Evolutionary conservation across 2,329 filamentous ascomycete genomes (phyloP).

Genomic region (Sphaerulina populicola): DNA sequence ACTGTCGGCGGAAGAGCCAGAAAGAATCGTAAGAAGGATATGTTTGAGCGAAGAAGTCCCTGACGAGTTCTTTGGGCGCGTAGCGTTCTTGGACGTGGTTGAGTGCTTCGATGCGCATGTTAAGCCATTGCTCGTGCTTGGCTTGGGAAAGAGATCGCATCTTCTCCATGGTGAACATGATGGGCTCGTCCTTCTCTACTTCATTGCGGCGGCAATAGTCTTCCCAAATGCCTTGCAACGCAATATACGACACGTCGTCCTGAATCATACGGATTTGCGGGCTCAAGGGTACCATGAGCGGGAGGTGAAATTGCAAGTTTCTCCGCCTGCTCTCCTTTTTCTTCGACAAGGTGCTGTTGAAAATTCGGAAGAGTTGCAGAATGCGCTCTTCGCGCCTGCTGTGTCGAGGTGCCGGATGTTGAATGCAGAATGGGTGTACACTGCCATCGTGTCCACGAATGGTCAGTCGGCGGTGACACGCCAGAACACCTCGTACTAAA

Average conservation of each 20-base stretch:
- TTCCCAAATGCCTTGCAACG: slow-evolving; percentile 89
- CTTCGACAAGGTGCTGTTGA: slow-evolving; percentile 84
- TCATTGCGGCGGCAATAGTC: slow-evolving; percentile 84
- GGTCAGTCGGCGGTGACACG: slow-evolving; percentile 85
- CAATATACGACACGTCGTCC: slow-evolving; percentile 90
- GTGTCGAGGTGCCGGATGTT: slow-evolving; percentile 86
- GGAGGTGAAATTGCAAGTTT: slow-evolving; percentile 92
- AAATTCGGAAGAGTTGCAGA: slow-evolving; percentile 89
- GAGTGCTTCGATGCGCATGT: slow-evolving; percentile 67
- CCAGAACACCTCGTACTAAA: slow-evolving; percentile 78
- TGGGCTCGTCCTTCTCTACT: slow-evolving; percentile 88
- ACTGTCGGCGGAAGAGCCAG: slow-evolving; percentile 96
- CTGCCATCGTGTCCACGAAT: slow-evolving; percentile 97
- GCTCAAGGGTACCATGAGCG: slow-evolving; percentile 88
- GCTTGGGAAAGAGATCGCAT: slow-evolving; percentile 58
- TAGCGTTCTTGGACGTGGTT: slow-evolving; percentile 88
- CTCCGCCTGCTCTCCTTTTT: slow-evolving; percentile 91
- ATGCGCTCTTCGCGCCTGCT: slow-evolving; percentile 92
- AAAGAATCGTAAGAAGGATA: slow-evolving; percentile 90
- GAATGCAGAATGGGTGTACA: slow-evolving; percentile 91
- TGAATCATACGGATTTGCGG: slow-evolving; percentile 92
- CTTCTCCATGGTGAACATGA: slow-evolving; percentile 93
- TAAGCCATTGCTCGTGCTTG: slow-evolving; percentile 51
- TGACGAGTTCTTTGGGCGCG: slow-evolving; percentile 71
- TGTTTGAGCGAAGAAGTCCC: slow-evolving; percentile 80